Conservation (phyloP, 2,329 filamentous ascomycete genomes). For the Dothideomycetidae sp. region DNA sequence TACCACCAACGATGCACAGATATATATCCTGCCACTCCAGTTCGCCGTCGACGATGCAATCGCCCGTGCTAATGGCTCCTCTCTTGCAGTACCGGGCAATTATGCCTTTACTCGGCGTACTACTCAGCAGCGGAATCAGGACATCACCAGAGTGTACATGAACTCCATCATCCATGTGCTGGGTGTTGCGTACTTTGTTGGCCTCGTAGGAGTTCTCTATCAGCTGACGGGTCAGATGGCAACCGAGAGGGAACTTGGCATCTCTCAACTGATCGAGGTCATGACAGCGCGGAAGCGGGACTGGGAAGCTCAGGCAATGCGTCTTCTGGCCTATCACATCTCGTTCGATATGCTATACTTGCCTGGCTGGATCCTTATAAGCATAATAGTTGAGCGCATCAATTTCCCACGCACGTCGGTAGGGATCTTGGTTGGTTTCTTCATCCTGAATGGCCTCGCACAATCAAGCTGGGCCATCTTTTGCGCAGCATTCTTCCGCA, state of each 20-base stretch:
- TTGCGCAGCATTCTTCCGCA: slow-evolving; percentile 70
- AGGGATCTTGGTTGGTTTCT: slow-evolving; percentile 41
- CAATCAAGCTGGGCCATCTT: slow-evolving; percentile 70
- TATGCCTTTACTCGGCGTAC: slow-evolving; percentile 66
- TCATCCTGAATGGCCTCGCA: slow-evolving; percentile 61
- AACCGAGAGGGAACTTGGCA: slow-evolving; percentile 70
- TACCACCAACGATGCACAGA: slow-evolving; percentile 57
- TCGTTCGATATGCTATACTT: slow-evolving; percentile 68
- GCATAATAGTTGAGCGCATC: slow-evolving; percentile 47
- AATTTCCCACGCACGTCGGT: slow-evolving; percentile 36
- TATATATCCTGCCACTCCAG: slow-evolving; percentile 69
- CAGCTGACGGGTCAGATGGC: slow-evolving; percentile 79
- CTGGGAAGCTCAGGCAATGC: slow-evolving; percentile 64
- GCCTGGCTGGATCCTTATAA: slow-evolving; percentile 70
- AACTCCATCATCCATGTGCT: slow-evolving; percentile 59
- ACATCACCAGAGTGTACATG: slow-evolving; percentile 59
- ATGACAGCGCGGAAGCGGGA: slow-evolving; percentile 68
- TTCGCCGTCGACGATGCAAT: slow-evolving; percentile 65
- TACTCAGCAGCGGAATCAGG: slow-evolving; percentile 47
- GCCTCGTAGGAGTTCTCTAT: slow-evolving; percentile 68
- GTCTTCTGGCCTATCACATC: slow-evolving; percentile 66
- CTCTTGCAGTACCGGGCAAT: slow-evolving; percentile 37
- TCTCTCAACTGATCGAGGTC: slow-evolving; percentile 76
- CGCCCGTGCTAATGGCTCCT: slow-evolving; percentile 36
- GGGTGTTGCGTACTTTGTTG: slow-evolving; percentile 64